Evolutionary conservation across 805 yeast species (phyloP).

Genomic region (fission yeast (Schizosaccharomyces pombe)): DNA sequence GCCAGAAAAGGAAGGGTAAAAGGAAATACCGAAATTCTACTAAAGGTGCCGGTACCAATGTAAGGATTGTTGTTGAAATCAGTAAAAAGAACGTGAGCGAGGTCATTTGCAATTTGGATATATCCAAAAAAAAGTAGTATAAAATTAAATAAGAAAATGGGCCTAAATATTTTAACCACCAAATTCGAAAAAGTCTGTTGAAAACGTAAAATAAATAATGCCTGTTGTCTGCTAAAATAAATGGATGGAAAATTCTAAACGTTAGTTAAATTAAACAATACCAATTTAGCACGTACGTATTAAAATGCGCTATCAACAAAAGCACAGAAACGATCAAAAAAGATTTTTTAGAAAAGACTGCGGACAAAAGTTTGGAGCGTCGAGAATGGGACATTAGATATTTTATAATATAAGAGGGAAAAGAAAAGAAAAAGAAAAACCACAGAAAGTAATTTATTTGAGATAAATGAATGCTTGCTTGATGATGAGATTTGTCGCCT

Average conservation of each 20-base stretch:
- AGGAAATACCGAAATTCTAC: conserved; percentile 88
- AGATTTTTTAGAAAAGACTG: not conserved
- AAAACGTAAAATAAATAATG: conserved; percentile 79
- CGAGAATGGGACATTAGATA: not conserved
- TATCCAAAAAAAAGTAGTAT: conserved; percentile 14
- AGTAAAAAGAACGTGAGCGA: conserved; percentile 10
- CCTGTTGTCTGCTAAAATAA: conserved; percentile 77
- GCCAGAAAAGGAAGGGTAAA: conserved; percentile 53
- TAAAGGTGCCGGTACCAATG: conserved; percentile 71
- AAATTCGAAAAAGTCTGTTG: conserved; percentile 34
- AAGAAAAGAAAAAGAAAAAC: conserved; percentile 22
- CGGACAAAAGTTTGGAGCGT: not conserved
- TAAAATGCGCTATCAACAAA: not conserved
- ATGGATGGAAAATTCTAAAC: conserved; percentile 41
- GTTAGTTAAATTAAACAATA: not conserved
- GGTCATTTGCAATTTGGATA: conserved; percentile 6
- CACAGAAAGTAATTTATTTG: conserved; percentile 60
- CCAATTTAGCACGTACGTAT: not conserved
- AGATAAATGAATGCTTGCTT: conserved; percentile 42
- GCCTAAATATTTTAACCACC: conserved; percentile 26
- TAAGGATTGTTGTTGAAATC: conserved; percentile 29
- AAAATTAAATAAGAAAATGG: conserved; percentile 51
- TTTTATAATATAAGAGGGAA: not conserved
- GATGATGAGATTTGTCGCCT: conserved; percentile 80
- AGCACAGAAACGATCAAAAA: not conserved